phyloP scores from a whole-genome alignment of 768 basidiomycete genomes.

The Dioszegia crocea region DNA sequence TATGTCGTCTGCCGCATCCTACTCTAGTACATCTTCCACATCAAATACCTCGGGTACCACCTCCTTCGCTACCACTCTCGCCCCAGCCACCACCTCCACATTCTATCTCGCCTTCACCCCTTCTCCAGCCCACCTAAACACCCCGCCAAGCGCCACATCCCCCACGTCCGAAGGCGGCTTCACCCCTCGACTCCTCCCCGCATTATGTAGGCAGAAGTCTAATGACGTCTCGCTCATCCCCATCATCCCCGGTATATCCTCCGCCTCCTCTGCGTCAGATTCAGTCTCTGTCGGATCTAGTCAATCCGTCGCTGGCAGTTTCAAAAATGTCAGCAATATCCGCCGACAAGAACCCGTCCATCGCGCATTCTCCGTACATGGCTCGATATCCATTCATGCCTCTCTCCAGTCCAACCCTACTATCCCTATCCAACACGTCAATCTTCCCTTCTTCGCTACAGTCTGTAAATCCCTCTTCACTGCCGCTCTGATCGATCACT shows the following conservation, averaged over 20 bases:
- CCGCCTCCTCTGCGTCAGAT: slow-evolving; percentile 11
- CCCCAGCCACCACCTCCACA: slow-evolving; percentile 15
- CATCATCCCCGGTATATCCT: not conserved
- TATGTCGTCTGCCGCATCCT: slow-evolving; percentile 19
- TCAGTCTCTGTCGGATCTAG: slow-evolving; percentile 20
- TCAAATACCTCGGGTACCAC: slow-evolving; percentile 18
- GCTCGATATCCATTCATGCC: slow-evolving; percentile 34
- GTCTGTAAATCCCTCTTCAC: slow-evolving; percentile 44
- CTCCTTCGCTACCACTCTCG: slow-evolving; percentile 16
- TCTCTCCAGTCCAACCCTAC: not conserved
- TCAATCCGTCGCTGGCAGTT: slow-evolving; percentile 18
- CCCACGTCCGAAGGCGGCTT: slow-evolving; percentile 19
- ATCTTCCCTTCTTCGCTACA: slow-evolving; percentile 40
- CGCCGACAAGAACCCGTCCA: slow-evolving; percentile 29
- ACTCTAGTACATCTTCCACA: slow-evolving; percentile 24
- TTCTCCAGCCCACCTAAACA: slow-evolving; percentile 5
- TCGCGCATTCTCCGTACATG: slow-evolving; percentile 37
- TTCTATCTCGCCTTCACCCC: slow-evolving; percentile 40
- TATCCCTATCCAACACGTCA: slow-evolving; percentile 20
- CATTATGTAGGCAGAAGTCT: slow-evolving; percentile 18
- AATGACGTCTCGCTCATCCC: slow-evolving; percentile 18
- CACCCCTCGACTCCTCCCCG: slow-evolving; percentile 34
- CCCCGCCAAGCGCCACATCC: not conserved
- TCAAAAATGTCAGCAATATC: not conserved
- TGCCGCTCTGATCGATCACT: slow-evolving; percentile 32